A percentile compares a stretch with the other conserved stretches of the same genome.
Evolutionary conservation across 306 rosid species (phyloP).

Genomic region (Biancaea sappan): DNA sequence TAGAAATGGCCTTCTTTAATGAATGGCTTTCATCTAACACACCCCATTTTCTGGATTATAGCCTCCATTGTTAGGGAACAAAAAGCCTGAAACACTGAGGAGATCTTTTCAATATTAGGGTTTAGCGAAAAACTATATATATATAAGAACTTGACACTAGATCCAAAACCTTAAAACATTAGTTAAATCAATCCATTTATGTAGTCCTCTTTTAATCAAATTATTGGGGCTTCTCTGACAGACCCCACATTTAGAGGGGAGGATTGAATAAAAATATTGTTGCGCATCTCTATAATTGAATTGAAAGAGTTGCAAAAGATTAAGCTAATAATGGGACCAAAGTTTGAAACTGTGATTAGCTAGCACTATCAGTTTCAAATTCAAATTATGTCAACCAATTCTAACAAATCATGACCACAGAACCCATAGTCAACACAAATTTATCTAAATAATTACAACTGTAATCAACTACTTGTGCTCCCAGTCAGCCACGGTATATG

Average conservation of each 20-base stretch:
- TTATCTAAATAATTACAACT: slow-evolving; percentile 52
- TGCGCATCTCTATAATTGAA: neutral
- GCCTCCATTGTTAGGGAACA: no score
- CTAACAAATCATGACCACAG: slow-evolving; percentile 55
- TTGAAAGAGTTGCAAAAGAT: slow-evolving; percentile 33
- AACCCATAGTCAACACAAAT: slow-evolving; percentile 51
- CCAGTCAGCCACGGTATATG: slow-evolving; percentile 3
- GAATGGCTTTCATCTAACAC: no score
- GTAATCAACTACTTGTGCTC: slow-evolving; percentile 30
- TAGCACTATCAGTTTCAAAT: slow-evolving; percentile 35
- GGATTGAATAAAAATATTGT: neutral
- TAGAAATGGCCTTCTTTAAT: neutral
- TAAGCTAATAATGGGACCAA: slow-evolving; percentile 39
- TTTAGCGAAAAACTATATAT: no score
- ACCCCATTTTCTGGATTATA: neutral
- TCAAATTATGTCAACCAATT: slow-evolving; percentile 63
- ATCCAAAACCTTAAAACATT: no score
- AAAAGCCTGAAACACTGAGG: no score
- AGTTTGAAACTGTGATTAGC: slow-evolving; percentile 40
- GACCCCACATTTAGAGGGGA: neutral
- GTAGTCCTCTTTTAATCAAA: no score
- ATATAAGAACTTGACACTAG: no score
- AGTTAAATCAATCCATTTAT: no score
- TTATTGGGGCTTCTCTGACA: neutral
- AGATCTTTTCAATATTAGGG: no score